These are phyloP conservation scores for Geranomyces michiganensis DNA, from an alignment of 192 early-diverging fungal species.

Conservation along the genomic window DNA sequence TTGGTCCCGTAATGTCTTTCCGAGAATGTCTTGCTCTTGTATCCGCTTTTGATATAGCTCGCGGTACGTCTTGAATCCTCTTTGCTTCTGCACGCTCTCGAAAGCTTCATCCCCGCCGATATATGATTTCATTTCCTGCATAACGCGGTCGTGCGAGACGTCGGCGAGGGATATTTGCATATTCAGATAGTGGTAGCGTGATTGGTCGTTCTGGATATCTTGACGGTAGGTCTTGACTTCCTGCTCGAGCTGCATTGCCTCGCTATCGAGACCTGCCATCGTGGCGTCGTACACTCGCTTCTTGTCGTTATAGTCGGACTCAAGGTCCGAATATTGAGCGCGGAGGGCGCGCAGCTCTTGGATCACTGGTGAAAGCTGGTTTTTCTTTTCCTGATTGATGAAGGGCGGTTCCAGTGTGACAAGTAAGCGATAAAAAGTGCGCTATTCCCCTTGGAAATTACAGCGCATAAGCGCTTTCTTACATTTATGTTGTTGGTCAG, in stretches of 20 bases:
- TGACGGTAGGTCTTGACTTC: constrained; percentile 49
- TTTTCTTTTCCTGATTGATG: constrained; percentile 51
- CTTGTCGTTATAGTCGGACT: constrained; percentile 58
- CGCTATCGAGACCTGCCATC: constrained; percentile 60
- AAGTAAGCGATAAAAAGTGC: neutral
- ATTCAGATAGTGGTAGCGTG: constrained; percentile 53
- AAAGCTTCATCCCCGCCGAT: constrained; percentile 63
- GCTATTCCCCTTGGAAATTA: too few relatives aligned
- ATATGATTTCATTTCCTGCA: constrained; percentile 67
- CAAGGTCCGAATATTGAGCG: constrained; percentile 47
- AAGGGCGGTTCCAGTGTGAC: neutral
- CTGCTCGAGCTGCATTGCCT: constrained; percentile 44
- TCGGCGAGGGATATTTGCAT: constrained; percentile 42
- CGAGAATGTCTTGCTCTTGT: constrained; percentile 53
- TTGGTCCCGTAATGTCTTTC: constrained; percentile 48
- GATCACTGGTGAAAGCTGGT: constrained; percentile 54
- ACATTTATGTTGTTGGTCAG: constrained; percentile 55
- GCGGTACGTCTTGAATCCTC: constrained; percentile 66
- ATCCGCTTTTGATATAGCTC: constrained; percentile 61
- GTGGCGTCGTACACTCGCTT: constrained; percentile 59
- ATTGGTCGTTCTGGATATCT: constrained; percentile 56
- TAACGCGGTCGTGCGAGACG: constrained; percentile 56
- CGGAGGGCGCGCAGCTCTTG: constrained; percentile 54
- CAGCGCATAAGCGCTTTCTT: neutral
- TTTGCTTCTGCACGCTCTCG: constrained; percentile 52